Evolutionary conservation across 2,329 filamentous ascomycete species (phyloP), one percentile per base, ranked within the genome.

Genomic region (Sarocladium strictum): DNA sequence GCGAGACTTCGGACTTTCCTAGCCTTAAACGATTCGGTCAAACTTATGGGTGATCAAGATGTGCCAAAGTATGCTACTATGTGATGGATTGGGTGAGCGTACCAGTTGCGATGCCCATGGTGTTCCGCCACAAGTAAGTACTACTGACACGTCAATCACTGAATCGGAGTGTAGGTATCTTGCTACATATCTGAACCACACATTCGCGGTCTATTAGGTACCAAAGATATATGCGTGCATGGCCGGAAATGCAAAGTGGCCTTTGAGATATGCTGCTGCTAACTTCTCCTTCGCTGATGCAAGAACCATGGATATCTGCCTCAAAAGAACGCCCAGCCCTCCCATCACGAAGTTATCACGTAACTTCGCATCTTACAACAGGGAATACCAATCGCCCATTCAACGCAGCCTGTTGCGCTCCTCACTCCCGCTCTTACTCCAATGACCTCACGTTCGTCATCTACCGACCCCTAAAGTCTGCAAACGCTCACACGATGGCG

Each of bases 401-500:
- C 24, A 23, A 47, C 14, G 14, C 12, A n/a, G n/a, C 21, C 19
- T 43, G 7, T 23, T 27, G 23, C 9, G 12, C 21, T 24, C 27
- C n/a, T 3, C 15, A 3, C 14, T 14, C 43, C 12, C 11, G 12
- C 7, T 10, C 12, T 24, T n/a, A 15, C 3, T 29, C 23, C 21
- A 29, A 23, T 29, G 19, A 27, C 47, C 27, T 32, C 19, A 35
- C 35, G 27, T 33, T 21, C 14, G 3, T 53, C 50, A 53, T 53
- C 50, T 53, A 5, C 50, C 35, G 2, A 53, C 35, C 9, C 50
- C 50, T 10, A 53, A 33, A 2, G 32, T 29, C 33, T 53, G 50
- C 57, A 85, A 66, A 58, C 78, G 71, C 57, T 75, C 69, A 64
- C 83, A 86, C 54, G 75, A 74, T 15, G 73, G 73, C 74, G 76